Percentiles rank a stretch among this genome's conserved stretches.
phyloP scores from a whole-genome alignment of 176 grass and related monocot species.

The Dendrocalamus sinicus region DNA sequence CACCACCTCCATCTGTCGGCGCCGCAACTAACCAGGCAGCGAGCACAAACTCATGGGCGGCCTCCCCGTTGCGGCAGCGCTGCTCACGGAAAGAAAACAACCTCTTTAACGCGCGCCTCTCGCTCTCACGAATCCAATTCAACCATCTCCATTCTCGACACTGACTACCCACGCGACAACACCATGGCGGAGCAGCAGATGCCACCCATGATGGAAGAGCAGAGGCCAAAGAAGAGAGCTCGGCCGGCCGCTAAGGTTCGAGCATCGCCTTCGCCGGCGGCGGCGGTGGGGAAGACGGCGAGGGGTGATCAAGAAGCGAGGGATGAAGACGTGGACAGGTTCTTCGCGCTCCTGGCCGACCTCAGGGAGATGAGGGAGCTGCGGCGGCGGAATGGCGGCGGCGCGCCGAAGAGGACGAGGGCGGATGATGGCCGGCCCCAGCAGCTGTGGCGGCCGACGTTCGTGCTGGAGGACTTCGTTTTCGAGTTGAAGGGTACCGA shows the following conservation, averaged over 20 bases:
- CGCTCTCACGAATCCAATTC: neutral
- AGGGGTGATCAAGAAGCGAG: neutral
- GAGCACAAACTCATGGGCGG: neutral
- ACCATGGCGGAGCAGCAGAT: neutral
- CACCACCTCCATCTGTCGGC: neutral
- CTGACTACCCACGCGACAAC: neutral
- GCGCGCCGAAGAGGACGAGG: neutral
- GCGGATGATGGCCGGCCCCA: neutral
- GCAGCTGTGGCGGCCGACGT: neutral
- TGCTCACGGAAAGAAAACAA: neutral
- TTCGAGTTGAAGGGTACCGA: neutral
- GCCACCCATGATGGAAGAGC: neutral
- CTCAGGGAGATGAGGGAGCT: constrained; percentile 24
- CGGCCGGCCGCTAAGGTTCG: neutral
- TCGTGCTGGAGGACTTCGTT: constrained; percentile 5
- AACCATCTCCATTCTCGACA: neutral
- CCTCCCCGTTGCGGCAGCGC: neutral
- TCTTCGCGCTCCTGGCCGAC: neutral
- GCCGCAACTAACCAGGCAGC: neutral
- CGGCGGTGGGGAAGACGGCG: neutral
- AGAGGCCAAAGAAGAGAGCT: neutral
- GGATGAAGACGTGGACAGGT: constrained; percentile 10
- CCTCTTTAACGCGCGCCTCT: neutral
- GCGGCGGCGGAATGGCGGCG: neutral
- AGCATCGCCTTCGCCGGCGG: neutral